Evolutionary conservation across 2,329 filamentous ascomycete species (phyloP).

Genomic region (Sarocladiaceae sp.): DNA sequence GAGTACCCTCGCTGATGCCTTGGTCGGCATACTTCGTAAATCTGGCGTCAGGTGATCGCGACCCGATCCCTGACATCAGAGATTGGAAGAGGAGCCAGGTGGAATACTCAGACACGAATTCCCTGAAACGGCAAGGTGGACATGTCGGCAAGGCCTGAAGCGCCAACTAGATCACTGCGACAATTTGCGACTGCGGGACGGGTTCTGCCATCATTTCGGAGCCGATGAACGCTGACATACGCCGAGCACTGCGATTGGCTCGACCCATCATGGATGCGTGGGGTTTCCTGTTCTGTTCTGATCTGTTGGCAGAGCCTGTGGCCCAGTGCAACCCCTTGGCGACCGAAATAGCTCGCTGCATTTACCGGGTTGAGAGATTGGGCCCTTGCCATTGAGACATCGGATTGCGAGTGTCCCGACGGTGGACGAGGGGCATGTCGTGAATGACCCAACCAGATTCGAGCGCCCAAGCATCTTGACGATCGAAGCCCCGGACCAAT

Average conservation of each 20-base stretch:
- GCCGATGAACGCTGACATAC: conserved; percentile 1
- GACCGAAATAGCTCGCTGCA: conserved; percentile 3
- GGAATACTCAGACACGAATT: conserved; percentile 5
- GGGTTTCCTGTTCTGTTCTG: background rate
- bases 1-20: background rate
- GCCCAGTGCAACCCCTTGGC: background rate
- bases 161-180: background rate
- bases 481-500: too few species aligned
- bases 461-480: too few species aligned
- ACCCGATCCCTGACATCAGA: conserved; percentile 5
- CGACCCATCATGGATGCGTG: background rate
- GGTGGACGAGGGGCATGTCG: too few species aligned
- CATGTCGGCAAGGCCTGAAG: background rate
- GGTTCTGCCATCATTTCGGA: conserved; percentile 6
- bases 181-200: conserved; percentile 2
- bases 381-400: too few species aligned
- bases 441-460: too few species aligned
- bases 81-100: conserved; percentile 4
- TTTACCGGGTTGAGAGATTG: background rate
- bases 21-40: background rate
- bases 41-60: background rate
- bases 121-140: conserved; percentile 2
- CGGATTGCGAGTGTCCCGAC: too few species aligned
- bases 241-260: conserved; percentile 1
- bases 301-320: background rate